Evolutionary conservation across 805 yeast species (phyloP).

Genomic region (Wickerhamiella musiphila): DNA sequence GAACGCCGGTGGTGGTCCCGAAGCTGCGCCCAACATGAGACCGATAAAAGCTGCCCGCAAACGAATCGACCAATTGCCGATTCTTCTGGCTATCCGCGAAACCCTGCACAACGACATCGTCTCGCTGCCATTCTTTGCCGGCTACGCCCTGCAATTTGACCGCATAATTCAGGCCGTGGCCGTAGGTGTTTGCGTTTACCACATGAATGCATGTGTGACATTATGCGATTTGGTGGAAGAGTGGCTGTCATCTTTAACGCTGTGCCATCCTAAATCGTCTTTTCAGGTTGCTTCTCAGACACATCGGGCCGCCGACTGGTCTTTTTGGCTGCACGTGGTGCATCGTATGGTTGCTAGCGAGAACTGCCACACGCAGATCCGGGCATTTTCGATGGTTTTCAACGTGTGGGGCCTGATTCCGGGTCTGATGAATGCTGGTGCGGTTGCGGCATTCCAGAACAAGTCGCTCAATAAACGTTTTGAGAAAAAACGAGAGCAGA

Average conservation of each 20-base stretch:
- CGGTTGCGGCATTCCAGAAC: not conserved
- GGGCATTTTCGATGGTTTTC: slow-evolving; percentile 48
- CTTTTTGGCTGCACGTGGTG: slow-evolving; percentile 52
- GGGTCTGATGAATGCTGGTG: slow-evolving; percentile 1
- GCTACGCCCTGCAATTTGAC: slow-evolving; percentile 23
- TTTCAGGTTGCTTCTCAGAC: slow-evolving; percentile 14
- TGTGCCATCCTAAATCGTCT: slow-evolving; percentile 16
- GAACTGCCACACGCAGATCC: slow-evolving; percentile 42
- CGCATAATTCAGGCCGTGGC: slow-evolving; percentile 23
- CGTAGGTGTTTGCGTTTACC: slow-evolving; percentile 18
- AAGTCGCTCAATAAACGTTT: too few relatives aligned
- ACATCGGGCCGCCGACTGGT: slow-evolving; percentile 39
- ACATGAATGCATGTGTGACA: slow-evolving; percentile 23
- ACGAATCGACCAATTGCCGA: slow-evolving; percentile 21
- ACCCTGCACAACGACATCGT: slow-evolving; percentile 22
- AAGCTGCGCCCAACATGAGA: not conserved
- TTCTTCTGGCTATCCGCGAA: slow-evolving; percentile 22
- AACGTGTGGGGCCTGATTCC: slow-evolving; percentile 54
- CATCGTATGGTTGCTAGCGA: slow-evolving; percentile 44
- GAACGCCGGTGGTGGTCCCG: not conserved
- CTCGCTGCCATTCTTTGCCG: slow-evolving; percentile 18
- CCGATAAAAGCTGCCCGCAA: slow-evolving; percentile 5
- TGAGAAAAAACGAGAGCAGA: too few relatives aligned
- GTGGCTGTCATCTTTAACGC: slow-evolving; percentile 20
- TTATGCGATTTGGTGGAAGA: slow-evolving; percentile 27